Conservation (phyloP, 2,329 filamentous ascomycete species). For the Golovinomyces cichoracearum region DNA sequence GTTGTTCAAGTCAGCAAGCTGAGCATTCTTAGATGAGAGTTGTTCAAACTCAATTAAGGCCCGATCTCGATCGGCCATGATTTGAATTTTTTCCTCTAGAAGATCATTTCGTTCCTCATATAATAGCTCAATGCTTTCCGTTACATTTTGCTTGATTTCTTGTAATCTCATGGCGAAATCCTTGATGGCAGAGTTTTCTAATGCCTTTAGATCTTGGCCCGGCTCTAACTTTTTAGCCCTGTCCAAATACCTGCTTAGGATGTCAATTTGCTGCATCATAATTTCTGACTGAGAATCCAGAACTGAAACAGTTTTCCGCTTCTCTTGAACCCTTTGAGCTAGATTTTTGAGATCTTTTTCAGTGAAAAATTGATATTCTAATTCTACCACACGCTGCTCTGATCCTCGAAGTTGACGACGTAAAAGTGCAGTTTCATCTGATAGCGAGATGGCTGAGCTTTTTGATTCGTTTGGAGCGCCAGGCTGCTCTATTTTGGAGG, state of each 20-base stretch:
- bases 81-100: constrained; percentile 58
- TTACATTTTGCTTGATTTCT: constrained; percentile 32
- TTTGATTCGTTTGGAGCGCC: constrained; percentile 30
- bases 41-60: constrained; percentile 90
- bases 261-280: constrained; percentile 74
- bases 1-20: constrained; percentile 85
- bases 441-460: constrained; percentile 42
- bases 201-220: constrained; percentile 50
- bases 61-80: constrained; percentile 69
- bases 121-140: constrained; percentile 30
- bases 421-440: constrained; percentile 39
- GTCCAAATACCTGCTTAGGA: constrained; percentile 68
- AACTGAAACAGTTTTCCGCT: constrained; percentile 83
- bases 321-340: constrained; percentile 71
- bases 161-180: constrained; percentile 59
- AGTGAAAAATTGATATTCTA: constrained; percentile 49
- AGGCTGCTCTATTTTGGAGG: constrained; percentile 32
- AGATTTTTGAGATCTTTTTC: constrained; percentile 29
- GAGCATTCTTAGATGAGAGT: constrained; percentile 76
- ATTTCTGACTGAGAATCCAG: constrained; percentile 87
- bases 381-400: constrained; percentile 62
- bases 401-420: constrained; percentile 56
- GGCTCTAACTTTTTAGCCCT: constrained; percentile 60
- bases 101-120: constrained; percentile 53
- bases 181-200: constrained; percentile 78